Conservation (phyloP, 2,329 filamentous ascomycete species). For the Diaporthe sp. region DNA sequence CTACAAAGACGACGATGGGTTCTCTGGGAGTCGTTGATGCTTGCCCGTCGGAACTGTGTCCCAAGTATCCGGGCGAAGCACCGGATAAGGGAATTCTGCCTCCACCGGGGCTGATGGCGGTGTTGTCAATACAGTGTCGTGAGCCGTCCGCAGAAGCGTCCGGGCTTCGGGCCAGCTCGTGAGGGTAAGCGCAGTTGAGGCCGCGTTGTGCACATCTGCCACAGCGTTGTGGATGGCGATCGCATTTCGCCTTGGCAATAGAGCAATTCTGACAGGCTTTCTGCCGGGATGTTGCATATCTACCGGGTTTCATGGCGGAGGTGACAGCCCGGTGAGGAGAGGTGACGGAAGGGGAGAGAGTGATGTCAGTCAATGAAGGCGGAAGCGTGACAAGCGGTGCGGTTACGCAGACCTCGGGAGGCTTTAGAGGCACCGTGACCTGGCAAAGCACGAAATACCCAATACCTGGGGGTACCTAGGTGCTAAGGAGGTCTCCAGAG, state of each 20-base stretch:
- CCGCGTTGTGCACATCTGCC: conserved; percentile 45
- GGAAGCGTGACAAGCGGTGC: no score
- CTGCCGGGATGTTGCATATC: background rate
- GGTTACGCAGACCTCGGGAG: no score
- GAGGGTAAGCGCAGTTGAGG: conserved; percentile 45
- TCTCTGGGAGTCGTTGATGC: background rate
- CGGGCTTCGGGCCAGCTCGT: conserved; percentile 5
- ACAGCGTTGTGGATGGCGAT: conserved; percentile 47
- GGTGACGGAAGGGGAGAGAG: background rate
- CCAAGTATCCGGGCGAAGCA: background rate
- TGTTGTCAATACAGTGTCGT: background rate
- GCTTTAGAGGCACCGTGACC: no score
- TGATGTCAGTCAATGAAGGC: background rate
- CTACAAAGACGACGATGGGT: background rate
- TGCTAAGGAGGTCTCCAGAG: no score
- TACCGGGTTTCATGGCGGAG: background rate
- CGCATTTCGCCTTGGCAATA: conserved; percentile 52
- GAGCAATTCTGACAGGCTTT: conserved; percentile 50
- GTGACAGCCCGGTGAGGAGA: background rate
- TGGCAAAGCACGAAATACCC: no score
- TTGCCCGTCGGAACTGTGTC: background rate
- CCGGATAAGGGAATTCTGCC: background rate
- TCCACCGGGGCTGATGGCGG: background rate
- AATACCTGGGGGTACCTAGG: no score
- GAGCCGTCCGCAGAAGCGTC: background rate